Percentiles rank a stretch among this genome's conserved stretches.
These are phyloP conservation scores for Boletus rex-veris DNA, from an alignment of 768 basidiomycete species.

Conservation along the genomic window DNA sequence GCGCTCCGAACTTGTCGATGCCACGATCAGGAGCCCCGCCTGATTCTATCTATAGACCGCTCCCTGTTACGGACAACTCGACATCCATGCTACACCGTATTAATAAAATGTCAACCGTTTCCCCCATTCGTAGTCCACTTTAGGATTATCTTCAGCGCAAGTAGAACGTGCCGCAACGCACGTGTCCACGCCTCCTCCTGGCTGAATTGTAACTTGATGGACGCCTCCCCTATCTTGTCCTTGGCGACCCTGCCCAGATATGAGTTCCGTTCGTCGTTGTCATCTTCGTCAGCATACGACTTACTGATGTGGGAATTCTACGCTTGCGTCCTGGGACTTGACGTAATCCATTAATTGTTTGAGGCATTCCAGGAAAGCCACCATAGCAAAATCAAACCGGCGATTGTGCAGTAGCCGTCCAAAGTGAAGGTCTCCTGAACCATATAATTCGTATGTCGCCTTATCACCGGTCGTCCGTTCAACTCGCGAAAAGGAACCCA, in stretches of 20 bases:
- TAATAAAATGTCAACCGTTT: constrained; percentile 42
- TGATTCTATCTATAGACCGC: background rate
- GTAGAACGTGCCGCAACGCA: constrained; percentile 84
- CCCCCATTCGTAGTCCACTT: constrained; percentile 82
- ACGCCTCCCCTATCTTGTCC: constrained; percentile 95
- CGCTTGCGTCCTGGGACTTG: constrained; percentile 60
- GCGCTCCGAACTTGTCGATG: no score
- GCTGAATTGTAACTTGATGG: constrained; percentile 90
- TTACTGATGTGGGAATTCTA: constrained; percentile 87
- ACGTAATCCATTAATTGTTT: constrained; percentile 89
- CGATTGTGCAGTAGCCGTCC: constrained; percentile 90
- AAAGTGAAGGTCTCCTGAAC: constrained; percentile 88
- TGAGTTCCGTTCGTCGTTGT: background rate
- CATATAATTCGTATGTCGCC: constrained; percentile 86
- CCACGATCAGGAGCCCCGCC: no score
- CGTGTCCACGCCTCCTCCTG: constrained; percentile 97
- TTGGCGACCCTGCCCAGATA: constrained; percentile 63
- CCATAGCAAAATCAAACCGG: constrained; percentile 94
- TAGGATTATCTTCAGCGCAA: constrained; percentile 83
- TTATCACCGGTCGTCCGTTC: constrained; percentile 82
- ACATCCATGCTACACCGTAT: background rate
- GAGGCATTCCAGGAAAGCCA: constrained; percentile 91
- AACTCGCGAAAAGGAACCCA: constrained; percentile 93
- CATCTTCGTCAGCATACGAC: constrained; percentile 31
- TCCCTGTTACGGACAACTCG: background rate